Base-by-base conservation (phyloP, 192 early-diverging fungal genomes). In the Hyaloraphidium curvatum region DNA sequence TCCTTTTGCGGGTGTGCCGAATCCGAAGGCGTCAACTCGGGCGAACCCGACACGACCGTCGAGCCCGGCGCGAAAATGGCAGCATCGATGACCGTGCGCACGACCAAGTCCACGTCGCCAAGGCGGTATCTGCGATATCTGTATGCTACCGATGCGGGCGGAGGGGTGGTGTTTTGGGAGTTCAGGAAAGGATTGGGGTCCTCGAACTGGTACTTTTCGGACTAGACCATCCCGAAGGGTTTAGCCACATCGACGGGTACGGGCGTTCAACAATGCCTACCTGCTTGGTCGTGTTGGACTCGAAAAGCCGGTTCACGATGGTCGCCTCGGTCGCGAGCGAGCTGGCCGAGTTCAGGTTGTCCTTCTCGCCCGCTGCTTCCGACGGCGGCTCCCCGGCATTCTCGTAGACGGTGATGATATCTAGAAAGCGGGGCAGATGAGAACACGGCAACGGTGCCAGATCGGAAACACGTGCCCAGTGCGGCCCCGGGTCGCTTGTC, bases 321-420 rank as follows among this genome's bases (percentile, higher is more conserved):
- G 90, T 90, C 1, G 91, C 86, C 68, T 98, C 94, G 35, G 68
- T 58, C 16, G 89, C 80, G 48, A 98, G 75, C 35, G 79, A 77
- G 51, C 73, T 65, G 50, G 89, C 86, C 3, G 82, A 79, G 75
- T 98, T 98, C 63, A 89, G 79, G 52, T 62, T 62, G 52, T 60
- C 76, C 28, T 89, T 88, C 71, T 87, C 89, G 30, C 94, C 92
- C 17, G 57, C 56, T n/a, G 67, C 63, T 54, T 98, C 94, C 22
- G 84, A 70, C 19, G 94, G 92, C 14, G 88, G 88, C 54, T 91
- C 87, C 4, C 66, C 66, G 7, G 91, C 86, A 70, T 94, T 96
- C 66, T 98, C 94, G 63, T 98, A 95, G 31, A 98, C 94, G 33
- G 83, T 80, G 2, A 85, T 67, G 55, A 82, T 83, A 64, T 97